Percentiles rank a stretch among this genome's conserved stretches.
These are phyloP conservation scores for Trichoderma erinaceum DNA, from an alignment of 495 filamentous ascomycete genomes.

Conservation along the genomic window DNA sequence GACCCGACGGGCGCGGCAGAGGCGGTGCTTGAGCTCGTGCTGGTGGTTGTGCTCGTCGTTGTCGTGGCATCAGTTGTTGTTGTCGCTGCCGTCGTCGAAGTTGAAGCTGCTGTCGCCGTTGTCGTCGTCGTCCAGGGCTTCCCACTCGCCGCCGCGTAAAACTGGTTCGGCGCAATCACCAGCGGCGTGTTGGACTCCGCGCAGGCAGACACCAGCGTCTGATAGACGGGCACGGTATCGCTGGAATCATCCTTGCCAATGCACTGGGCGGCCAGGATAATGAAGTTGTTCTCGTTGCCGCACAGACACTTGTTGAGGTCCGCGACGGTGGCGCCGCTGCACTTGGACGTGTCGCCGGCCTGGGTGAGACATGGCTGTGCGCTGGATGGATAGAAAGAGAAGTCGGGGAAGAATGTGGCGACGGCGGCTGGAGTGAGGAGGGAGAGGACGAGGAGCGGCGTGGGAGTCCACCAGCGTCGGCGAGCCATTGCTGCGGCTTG, in stretches of 20 bases:
- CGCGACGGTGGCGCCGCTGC: conserved; percentile 26
- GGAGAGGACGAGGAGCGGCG: conserved; percentile 27
- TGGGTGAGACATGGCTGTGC: conserved; percentile 35
- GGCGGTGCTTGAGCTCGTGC: not conserved
- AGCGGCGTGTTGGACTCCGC: conserved; percentile 27
- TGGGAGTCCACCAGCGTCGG: not conserved
- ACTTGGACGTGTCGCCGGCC: conserved; percentile 29
- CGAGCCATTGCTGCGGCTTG: not conserved
- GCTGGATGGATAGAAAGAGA: conserved; percentile 35
- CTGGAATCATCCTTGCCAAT: conserved; percentile 27
- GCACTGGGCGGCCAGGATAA: conserved; percentile 37
- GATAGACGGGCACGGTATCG: conserved; percentile 32
- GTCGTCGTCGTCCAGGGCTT: conserved; percentile 24
- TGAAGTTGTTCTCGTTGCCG: conserved; percentile 38
- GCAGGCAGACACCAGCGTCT: conserved; percentile 30
- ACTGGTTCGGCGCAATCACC: conserved; percentile 26
- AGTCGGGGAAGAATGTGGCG: conserved; percentile 30
- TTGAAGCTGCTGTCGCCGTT: conserved; percentile 18
- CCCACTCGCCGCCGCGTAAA: conserved; percentile 27
- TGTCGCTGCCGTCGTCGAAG: conserved; percentile 13
- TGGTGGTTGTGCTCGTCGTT: conserved; percentile 19
- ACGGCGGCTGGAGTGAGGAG: conserved; percentile 26
- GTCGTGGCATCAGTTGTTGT: conserved; percentile 22
- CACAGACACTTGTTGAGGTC: conserved; percentile 41
- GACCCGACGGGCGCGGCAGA: conserved; percentile 1